Base-by-base conservation (phyloP, 2,329 filamentous ascomycete genomes). In the Fusarium verticillioides region DNA sequence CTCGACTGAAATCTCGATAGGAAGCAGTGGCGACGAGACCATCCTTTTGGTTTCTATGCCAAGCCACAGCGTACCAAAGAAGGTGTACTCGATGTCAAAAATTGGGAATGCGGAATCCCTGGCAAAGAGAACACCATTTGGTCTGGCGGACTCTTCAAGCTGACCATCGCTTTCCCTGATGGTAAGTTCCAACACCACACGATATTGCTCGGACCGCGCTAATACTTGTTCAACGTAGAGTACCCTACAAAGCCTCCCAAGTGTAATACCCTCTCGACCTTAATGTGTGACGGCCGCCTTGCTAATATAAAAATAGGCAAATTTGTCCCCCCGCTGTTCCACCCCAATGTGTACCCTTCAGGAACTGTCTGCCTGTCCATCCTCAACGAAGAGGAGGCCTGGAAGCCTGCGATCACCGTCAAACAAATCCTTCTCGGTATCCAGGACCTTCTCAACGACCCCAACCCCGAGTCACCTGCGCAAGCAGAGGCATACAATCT, bases 241-340 rank as follows among this genome's bases (percentile, higher is more conserved):
- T 99, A 99, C 82, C 96, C 96, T 21, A 99, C 97, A 58, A 99
- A 99, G 84, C 96, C 96, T 37, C 96, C 96, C 4, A 99, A 99
- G 85, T 99, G 96, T 97, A 90, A 83, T 92, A 47, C 19, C 44
- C 18, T 36, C 21, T 34, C 36, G 32, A 46, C 43, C 16, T 43
- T 16, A 23, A 37, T 28, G 26, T 28, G 53, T 39, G 42, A 42
- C 43, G 37, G 34, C 54, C 18, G n/a, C 36, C 8, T 63, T 62
- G 52, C 69, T 78, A 53, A 78, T 59, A 36, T 26, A 43, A 50
- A 40, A 32, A 5, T 69, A 97, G 95, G 95, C 91, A 98, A 97
- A 89, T 99, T 99, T 80, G 90, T 92, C 0, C 96, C 96, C 18
- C 96, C 96, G 28, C 90, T 99, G 44, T 99, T 99, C 86, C 96